Evolutionary conservation across 1,139 yeast genomes (phyloP).

Genomic region (Candida tetrigidarum): DNA sequence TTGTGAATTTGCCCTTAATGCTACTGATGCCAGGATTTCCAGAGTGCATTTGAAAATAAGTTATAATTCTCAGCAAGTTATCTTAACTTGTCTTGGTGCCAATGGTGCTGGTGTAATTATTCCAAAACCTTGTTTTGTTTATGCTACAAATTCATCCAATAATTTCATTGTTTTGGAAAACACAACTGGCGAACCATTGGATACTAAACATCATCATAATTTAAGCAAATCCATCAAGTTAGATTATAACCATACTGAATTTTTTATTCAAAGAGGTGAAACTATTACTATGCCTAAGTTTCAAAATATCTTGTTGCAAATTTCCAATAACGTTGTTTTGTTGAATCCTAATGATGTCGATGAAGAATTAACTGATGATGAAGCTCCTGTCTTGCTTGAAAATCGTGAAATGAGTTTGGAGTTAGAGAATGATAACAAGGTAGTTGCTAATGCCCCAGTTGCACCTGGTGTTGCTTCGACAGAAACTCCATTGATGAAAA

Average conservation of each 20-base stretch:
- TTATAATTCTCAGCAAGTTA: slow-evolving; percentile 29
- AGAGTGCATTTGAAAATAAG: slow-evolving; percentile 59
- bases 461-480: slow-evolving; percentile 6
- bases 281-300: slow-evolving; percentile 57
- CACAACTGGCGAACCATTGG: slow-evolving; percentile 25
- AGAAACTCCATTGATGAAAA: neutral
- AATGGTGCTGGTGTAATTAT: slow-evolving; percentile 70
- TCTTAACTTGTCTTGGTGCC: slow-evolving; percentile 65
- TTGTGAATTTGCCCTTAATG: slow-evolving; percentile 58
- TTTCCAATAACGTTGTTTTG: slow-evolving; percentile 61
- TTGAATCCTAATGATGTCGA: slow-evolving; percentile 54
- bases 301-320: slow-evolving; percentile 61
- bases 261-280: slow-evolving; percentile 58
- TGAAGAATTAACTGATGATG: slow-evolving; percentile 32
- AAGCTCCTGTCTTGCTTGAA: slow-evolving; percentile 26
- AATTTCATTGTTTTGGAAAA: slow-evolving; percentile 39
- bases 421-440: no score
- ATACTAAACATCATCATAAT: slow-evolving; percentile 18
- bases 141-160: slow-evolving; percentile 27
- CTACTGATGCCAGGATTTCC: slow-evolving; percentile 64
- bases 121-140: slow-evolving; percentile 51
- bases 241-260: slow-evolving; percentile 55
- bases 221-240: slow-evolving; percentile 42
- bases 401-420: neutral
- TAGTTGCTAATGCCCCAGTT: neutral